A percentile compares a stretch with the other conserved stretches of the same genome.
Conservation (phyloP, 345 rosid genomes). For the Lagerstroemia speciosa region DNA sequence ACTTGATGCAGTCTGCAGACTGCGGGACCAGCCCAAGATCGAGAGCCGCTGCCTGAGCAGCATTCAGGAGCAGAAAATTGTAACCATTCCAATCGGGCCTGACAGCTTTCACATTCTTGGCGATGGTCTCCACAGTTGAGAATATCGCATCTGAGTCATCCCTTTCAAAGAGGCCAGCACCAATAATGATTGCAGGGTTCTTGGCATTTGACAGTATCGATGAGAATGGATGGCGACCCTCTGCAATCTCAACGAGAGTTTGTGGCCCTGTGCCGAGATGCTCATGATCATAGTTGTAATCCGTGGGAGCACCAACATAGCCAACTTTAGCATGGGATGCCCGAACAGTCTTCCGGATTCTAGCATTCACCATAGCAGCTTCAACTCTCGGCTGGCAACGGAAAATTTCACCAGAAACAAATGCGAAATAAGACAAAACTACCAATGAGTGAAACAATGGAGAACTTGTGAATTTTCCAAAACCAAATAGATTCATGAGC, state of each 20-base stretch:
- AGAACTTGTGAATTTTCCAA: background rate
- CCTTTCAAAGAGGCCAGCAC: conserved; percentile 84
- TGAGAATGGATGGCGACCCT: conserved; percentile 71
- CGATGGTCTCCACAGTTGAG: conserved; percentile 64
- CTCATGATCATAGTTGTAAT: conserved; percentile 69
- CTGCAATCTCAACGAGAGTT: conserved; percentile 65
- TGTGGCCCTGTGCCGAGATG: conserved; percentile 90
- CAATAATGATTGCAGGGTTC: conserved; percentile 83
- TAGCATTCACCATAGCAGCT: conserved; percentile 97
- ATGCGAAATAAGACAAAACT: background rate
- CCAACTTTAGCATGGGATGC: conserved; percentile 82
- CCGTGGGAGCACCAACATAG: conserved; percentile 71
- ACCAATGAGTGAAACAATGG: background rate
- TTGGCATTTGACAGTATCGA: conserved; percentile 61
- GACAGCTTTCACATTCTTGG: conserved; percentile 55
- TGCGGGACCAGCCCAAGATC: conserved; percentile 94
- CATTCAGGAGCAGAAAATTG: conserved; percentile 73
- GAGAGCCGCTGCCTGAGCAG: conserved; percentile 97
- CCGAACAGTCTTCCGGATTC: conserved; percentile 83
- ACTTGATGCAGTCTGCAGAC: conserved; percentile 51
- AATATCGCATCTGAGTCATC: conserved; percentile 70
- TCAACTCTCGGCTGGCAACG: conserved; percentile 81
- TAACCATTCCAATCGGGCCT: conserved; percentile 95
- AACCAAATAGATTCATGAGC: background rate
- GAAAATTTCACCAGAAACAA: conserved; percentile 13